A percentile compares a stretch with the other conserved stretches of the same genome.
phyloP scores from a whole-genome alignment of 2,329 filamentous ascomycete species.

The Fusarium sp. region DNA sequence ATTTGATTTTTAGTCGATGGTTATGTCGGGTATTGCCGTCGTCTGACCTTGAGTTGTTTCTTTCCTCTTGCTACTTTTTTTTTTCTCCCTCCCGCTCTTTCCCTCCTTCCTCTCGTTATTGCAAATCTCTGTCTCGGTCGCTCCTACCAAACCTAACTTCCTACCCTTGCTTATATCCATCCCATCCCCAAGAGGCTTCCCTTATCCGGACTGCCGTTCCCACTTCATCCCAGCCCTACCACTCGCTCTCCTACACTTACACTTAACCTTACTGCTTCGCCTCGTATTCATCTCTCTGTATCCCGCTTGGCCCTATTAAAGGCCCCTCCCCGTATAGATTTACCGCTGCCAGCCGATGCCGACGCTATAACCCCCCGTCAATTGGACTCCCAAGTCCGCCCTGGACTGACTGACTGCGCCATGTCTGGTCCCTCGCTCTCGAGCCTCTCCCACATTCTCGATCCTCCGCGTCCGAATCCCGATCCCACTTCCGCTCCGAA shows the following conservation, averaged over 20 bases:
- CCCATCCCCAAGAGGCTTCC: not conserved
- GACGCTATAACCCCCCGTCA: not conserved
- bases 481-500: constrained; percentile 8
- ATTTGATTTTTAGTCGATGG: not conserved
- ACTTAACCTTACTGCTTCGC: constrained; percentile 5
- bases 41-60: not conserved
- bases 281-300: constrained; percentile 1
- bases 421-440: constrained; percentile 51
- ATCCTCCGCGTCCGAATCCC: constrained; percentile 44
- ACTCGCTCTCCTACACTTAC: constrained; percentile 1
- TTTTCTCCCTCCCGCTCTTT: not conserved
- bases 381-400: constrained; percentile 2
- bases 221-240: constrained; percentile 12
- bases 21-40: not conserved
- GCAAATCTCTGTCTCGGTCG: not conserved
- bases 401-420: constrained; percentile 23
- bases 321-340: not conserved
- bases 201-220: constrained; percentile 9
- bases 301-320: not conserved
- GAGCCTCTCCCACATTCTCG: constrained; percentile 45
- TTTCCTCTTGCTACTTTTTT: not conserved
- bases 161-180: constrained; percentile 1
- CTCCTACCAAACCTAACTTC: not conserved
- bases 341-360: constrained; percentile 1
- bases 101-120: not conserved